Conservation (phyloP, 257 asterid species). For the Eucommia ulmoides region DNA sequence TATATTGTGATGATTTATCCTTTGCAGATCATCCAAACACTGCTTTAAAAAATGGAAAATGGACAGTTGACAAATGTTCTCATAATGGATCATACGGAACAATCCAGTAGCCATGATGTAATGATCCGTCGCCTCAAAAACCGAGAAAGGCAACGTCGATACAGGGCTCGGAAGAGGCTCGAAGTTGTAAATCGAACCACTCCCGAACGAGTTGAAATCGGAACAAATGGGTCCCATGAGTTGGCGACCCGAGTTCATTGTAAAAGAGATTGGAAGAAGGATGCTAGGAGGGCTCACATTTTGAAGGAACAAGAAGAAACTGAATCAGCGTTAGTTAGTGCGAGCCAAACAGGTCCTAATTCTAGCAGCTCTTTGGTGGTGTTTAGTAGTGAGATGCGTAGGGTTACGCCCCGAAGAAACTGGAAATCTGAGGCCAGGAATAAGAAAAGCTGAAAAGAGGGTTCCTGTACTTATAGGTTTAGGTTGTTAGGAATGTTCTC, state of each 20-base stretch:
- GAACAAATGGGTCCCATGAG: constrained; percentile 22
- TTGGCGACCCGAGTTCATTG: constrained; percentile 47
- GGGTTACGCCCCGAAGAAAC: constrained; percentile 37
- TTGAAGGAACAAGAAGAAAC: constrained; percentile 25
- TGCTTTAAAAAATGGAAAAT: no score
- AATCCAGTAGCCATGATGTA: constrained; percentile 24
- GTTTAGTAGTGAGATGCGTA: constrained; percentile 20
- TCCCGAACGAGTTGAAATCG: constrained; percentile 23
- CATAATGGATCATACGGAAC: constrained; percentile 34
- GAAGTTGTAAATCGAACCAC: constrained; percentile 36
- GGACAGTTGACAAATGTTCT: no score
- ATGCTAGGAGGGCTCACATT: constrained; percentile 60
- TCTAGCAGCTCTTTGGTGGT: constrained; percentile 9
- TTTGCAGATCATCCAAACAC: no score
- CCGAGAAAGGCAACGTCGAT: constrained; percentile 85
- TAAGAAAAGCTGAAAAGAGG: constrained; percentile 41
- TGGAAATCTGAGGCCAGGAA: constrained; percentile 95
- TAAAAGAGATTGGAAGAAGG: constrained; percentile 74
- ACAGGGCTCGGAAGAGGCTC: constrained; percentile 82
- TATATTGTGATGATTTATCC: no score
- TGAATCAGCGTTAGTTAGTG: constrained; percentile 14
- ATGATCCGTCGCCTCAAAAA: constrained; percentile 70
- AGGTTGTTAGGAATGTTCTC: no score
- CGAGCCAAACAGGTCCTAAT: constrained; percentile 9
- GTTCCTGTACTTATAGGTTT: no score